Percentiles rank a stretch among this genome's conserved stretches.
These are phyloP conservation scores for Aureobasidium melanogenum DNA, from an alignment of 2,329 filamentous ascomycete genomes.

Conservation along the genomic window DNA sequence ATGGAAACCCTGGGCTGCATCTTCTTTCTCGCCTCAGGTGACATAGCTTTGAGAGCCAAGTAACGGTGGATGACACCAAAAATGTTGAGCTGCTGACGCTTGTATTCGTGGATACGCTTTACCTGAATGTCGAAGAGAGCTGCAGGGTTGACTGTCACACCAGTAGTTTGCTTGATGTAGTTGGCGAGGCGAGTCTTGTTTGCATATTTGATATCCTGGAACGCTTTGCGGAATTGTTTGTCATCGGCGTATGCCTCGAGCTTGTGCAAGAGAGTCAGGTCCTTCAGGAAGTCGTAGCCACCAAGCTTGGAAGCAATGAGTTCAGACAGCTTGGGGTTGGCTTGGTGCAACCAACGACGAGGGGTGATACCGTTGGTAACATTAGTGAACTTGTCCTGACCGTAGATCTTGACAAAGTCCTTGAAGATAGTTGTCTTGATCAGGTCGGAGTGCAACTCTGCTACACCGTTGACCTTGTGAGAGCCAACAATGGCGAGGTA, in stretches of 20 bases:
- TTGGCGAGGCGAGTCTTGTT: conserved; percentile 91
- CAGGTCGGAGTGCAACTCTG: conserved; percentile 92
- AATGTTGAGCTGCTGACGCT: conserved; percentile 76
- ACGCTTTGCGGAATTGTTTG: conserved; percentile 84
- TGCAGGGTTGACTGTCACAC: conserved; percentile 74
- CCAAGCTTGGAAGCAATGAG: conserved; percentile 86
- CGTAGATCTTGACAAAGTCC: conserved; percentile 92
- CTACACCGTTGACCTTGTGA: conserved; percentile 98
- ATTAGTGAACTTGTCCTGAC: conserved; percentile 95
- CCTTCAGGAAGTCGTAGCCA: conserved; percentile 76
- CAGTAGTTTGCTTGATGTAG: conserved; percentile 76
- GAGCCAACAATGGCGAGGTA: conserved; percentile 91
- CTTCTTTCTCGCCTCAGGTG: conserved; percentile 76
- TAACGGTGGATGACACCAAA: conserved; percentile 97
- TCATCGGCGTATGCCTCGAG: conserved; percentile 79
- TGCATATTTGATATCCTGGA: conserved; percentile 91
- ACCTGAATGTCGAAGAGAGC: conserved; percentile 95
- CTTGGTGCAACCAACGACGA: conserved; percentile 92
- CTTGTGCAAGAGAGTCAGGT: conserved; percentile 77
- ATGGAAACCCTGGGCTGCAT: conserved; percentile 82
- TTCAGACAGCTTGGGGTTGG: conserved; percentile 84
- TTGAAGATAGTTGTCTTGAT: conserved; percentile 99
- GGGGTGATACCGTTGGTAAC: conserved; percentile 98
- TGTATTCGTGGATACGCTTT: conserved; percentile 99
- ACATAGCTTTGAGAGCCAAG: conserved; percentile 77